Base-by-base conservation (phyloP, 805 yeast genomes). In the Metschnikowia peoriensis region DNA sequence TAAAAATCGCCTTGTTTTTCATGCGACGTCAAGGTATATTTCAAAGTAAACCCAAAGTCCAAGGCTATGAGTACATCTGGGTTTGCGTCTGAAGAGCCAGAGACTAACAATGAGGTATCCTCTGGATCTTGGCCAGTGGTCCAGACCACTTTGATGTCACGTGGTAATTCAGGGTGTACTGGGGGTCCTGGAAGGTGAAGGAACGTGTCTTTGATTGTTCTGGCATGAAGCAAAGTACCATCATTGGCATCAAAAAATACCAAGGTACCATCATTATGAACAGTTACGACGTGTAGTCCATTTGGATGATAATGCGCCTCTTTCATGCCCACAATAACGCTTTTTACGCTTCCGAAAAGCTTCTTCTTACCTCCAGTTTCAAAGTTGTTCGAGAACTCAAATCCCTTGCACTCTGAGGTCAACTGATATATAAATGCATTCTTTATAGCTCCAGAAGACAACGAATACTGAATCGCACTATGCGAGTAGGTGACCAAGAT, bases 211-310 rank as follows among this genome's bases (percentile, higher is more conserved):
- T 79, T 79, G 5, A 86, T 55, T 1, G 88, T 79, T 59, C 97
- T 79, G 0, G 97, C 94, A 49, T 84, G 84, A 12, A 94, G 73
- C 42, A 83, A 69, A 14, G 82, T 81, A 0, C 96, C 97, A 38
- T 84, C 84, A 34, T 83, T 78, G 1, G 89, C 87, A 67, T 94
- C 99, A 97, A 98, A 94, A 64, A 94, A 94, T 1, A 83, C 96
- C 38, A 94, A 62, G 0, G 96, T 81, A 49, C 93, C 93, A 63
- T 92, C 97, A 22, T 75, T 84, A 67, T 93, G 96, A 2, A 83
- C 79, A 0, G 97, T 85, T 17, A 88, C 78, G 3, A 89, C 71
- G 64, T 92, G 96, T 43, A 91, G 78, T 0, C 98, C 97, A 64
- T 90, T 90, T 2, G 99, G 99, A 67, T 93, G 97, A 82, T 89